phyloP scores from a whole-genome alignment of 768 basidiomycete genomes.

The Obba rivulosa region DNA sequence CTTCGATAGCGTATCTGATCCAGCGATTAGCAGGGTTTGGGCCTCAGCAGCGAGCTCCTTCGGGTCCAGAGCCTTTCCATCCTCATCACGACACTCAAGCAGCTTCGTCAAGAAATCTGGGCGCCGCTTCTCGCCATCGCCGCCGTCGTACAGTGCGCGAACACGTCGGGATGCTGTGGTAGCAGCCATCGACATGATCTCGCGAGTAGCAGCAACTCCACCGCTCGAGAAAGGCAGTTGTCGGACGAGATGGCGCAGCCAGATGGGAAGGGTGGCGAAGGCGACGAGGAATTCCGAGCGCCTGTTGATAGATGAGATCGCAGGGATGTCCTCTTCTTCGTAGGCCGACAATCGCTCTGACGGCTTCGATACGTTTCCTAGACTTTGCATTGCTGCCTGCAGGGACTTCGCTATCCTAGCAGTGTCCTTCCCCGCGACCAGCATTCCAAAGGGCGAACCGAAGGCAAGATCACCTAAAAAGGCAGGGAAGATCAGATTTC shows the following conservation, averaged over 20 bases:
- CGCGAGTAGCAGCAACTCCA: too few relatives aligned
- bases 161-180: too few relatives aligned
- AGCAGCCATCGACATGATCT: too few relatives aligned
- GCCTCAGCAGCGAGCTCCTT: conserved; percentile 11
- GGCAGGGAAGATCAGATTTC: not conserved
- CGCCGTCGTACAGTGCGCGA: too few relatives aligned
- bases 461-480: conserved; percentile 63
- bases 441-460: conserved; percentile 83
- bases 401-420: conserved; percentile 57
- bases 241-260: too few relatives aligned
- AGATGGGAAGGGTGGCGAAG: too few relatives aligned
- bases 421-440: conserved; percentile 60
- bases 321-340: not conserved
- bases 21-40: conserved; percentile 8
- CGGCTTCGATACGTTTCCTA: conserved; percentile 30
- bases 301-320: too few relatives aligned
- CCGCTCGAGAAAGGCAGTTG: too few relatives aligned
- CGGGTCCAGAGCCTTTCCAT: conserved; percentile 7
- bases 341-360: not conserved
- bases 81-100: conserved; percentile 8
- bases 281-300: too few relatives aligned
- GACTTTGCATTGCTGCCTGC: conserved; percentile 46
- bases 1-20: conserved; percentile 14
- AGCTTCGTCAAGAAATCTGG: conserved; percentile 10
- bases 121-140: too few relatives aligned